phyloP scores from a whole-genome alignment of 1,284 basidiomycete genomes.

The Ustilago vetiveriae region DNA sequence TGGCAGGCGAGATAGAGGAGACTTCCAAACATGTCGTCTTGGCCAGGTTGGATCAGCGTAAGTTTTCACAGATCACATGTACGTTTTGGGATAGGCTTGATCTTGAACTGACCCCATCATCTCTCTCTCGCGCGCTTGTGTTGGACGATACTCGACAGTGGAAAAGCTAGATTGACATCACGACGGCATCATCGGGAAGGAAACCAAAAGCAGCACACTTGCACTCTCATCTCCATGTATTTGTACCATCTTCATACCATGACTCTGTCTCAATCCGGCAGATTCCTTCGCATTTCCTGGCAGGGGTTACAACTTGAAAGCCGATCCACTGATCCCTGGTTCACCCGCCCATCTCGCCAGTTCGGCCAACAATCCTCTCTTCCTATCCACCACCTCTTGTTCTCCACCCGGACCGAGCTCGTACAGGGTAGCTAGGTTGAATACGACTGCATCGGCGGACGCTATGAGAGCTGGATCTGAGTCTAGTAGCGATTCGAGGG shows the following conservation, averaged over 20 bases:
- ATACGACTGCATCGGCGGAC: constrained; percentile 38
- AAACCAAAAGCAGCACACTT: too few species aligned
- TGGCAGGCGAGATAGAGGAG: constrained; percentile 98
- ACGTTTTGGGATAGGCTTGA: too few species aligned
- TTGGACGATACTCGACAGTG: constrained; percentile 7
- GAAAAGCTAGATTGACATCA: constrained; percentile 36
- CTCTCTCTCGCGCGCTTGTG: neutral
- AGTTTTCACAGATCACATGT: constrained; percentile 15
- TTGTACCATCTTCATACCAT: constrained; percentile 10
- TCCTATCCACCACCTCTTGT: constrained; percentile 21
- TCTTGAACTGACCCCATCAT: neutral
- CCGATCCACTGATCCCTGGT: constrained; percentile 12
- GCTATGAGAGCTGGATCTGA: constrained; percentile 5
- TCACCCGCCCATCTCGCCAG: constrained; percentile 43
- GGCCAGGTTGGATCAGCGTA: constrained; percentile 76
- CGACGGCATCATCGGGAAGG: too few species aligned
- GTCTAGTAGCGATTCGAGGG: constrained; percentile 20
- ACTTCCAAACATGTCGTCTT: constrained; percentile 95
- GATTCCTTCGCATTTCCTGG: neutral
- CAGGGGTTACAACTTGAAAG: constrained; percentile 37
- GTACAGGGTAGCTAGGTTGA: constrained; percentile 55
- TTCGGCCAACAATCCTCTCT: constrained; percentile 21
- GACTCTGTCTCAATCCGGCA: too few species aligned
- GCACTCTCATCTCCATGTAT: too few species aligned
- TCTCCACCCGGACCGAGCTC: constrained; percentile 30